These are phyloP conservation scores for Phlebiopsis flavidoalba DNA, from an alignment of 768 basidiomycete genomes.

Conservation along the genomic window DNA sequence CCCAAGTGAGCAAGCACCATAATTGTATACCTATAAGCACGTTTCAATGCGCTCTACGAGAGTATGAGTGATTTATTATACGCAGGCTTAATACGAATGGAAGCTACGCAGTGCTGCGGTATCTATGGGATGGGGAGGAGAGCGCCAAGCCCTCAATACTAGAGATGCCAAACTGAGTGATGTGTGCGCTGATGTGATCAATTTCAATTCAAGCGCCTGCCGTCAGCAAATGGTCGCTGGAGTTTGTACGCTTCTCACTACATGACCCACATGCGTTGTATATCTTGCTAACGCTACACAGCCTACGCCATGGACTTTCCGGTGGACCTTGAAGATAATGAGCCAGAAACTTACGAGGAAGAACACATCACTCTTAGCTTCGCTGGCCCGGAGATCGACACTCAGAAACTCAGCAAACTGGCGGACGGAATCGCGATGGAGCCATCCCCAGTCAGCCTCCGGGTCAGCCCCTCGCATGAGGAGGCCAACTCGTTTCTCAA, in stretches of 20 bases:
- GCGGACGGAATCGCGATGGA: neutral
- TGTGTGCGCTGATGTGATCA: neutral
- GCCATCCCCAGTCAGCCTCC: slow-evolving; percentile 9
- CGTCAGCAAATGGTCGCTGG: neutral
- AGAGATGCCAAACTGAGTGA: neutral
- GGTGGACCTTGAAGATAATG: neutral
- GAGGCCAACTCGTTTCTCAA: slow-evolving; percentile 1
- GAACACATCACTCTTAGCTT: neutral
- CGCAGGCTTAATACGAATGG: too few relatives aligned
- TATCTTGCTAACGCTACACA: neutral
- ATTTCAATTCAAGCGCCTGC: neutral
- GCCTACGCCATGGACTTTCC: neutral
- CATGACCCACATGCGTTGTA: neutral
- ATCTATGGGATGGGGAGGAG: too few relatives aligned
- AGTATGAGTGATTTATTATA: too few relatives aligned
- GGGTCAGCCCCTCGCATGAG: slow-evolving; percentile 1
- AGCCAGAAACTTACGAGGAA: neutral
- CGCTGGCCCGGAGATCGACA: neutral
- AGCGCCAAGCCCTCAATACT: too few relatives aligned
- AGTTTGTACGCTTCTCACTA: neutral
- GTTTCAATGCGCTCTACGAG: too few relatives aligned
- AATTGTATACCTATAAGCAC: too few relatives aligned
- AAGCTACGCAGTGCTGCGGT: too few relatives aligned
- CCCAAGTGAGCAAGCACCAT: too few relatives aligned
- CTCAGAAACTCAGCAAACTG: neutral